Evolutionary conservation across 2,329 filamentous ascomycete genomes (phyloP).

Genomic region (Colletotrichum sidae): DNA sequence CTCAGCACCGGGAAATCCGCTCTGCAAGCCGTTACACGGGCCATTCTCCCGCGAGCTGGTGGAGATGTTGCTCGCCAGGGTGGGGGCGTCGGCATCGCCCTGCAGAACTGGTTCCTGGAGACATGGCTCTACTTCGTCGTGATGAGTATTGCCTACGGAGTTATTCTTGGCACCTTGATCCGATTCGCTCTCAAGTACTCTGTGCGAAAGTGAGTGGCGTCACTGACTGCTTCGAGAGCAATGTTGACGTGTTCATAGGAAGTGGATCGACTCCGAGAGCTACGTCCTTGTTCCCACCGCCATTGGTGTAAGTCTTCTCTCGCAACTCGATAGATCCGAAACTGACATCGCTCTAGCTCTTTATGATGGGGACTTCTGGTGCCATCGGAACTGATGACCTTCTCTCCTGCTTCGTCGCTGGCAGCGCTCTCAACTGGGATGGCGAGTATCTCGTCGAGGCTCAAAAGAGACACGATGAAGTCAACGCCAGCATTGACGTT

Average conservation of each 20-base stretch:
- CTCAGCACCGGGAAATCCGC: background rate
- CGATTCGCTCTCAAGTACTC: constrained; percentile 59
- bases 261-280: constrained; percentile 67
- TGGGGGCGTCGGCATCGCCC: constrained; percentile 61
- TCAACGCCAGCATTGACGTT: constrained; percentile 69
- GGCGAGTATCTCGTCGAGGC: constrained; percentile 68
- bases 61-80: constrained; percentile 62
- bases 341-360: constrained; percentile 53
- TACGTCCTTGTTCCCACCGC: constrained; percentile 65
- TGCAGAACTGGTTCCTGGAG: constrained; percentile 69
- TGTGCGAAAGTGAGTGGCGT: constrained; percentile 45
- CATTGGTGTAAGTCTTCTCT: constrained; percentile 53
- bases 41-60: constrained; percentile 36
- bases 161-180: constrained; percentile 59
- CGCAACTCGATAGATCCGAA: background rate
- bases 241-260: constrained; percentile 44
- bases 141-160: constrained; percentile 64
- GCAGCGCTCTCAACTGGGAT: constrained; percentile 71
- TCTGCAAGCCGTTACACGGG: constrained; percentile 1
- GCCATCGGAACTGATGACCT: constrained; percentile 69
- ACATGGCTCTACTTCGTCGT: constrained; percentile 70
- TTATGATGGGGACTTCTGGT: constrained; percentile 68
- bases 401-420: constrained; percentile 70
- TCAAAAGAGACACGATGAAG: constrained; percentile 67
- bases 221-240: no score